These are phyloP conservation scores for Russula brevipes DNA, from an alignment of 768 basidiomycete genomes.

Conservation along the genomic window DNA sequence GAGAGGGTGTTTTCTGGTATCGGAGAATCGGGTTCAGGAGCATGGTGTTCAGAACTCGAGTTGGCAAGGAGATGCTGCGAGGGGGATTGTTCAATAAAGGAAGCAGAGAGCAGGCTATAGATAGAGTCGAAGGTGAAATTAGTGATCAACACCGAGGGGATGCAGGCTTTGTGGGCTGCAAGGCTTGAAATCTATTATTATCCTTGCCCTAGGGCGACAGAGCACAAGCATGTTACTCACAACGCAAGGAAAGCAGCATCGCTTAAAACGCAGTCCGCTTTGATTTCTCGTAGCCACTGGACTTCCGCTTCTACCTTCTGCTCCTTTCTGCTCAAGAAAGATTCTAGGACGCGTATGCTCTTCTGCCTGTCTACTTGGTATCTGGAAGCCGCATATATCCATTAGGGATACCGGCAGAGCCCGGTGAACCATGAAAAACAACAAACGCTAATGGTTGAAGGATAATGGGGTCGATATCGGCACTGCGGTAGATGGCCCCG, in stretches of 20 bases:
- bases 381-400: conserved; percentile 32
- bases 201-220: neutral
- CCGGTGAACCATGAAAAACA: neutral
- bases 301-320: conserved; percentile 49
- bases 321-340: conserved; percentile 55
- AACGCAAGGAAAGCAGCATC: conserved; percentile 78
- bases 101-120: conserved; percentile 67
- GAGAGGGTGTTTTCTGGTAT: conserved; percentile 44
- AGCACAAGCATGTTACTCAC: conserved; percentile 37
- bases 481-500: conserved; percentile 64
- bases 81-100: conserved; percentile 33
- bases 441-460: conserved; percentile 74
- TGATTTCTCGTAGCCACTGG: conserved; percentile 49
- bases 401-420: conserved; percentile 12
- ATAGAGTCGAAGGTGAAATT: conserved; percentile 86
- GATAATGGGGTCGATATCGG: conserved; percentile 74
- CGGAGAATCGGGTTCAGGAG: conserved; percentile 42
- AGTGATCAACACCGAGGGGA: conserved; percentile 70
- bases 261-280: conserved; percentile 59
- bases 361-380: conserved; percentile 69
- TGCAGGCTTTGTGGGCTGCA: conserved; percentile 55
- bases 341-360: conserved; percentile 57
- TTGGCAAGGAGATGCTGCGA: conserved; percentile 11
- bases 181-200: conserved; percentile 38
- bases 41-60: neutral